These are phyloP conservation scores for Globisporangium alternatum DNA, from an alignment of 352 stramenopile genomes.

Conservation along the genomic window DNA sequence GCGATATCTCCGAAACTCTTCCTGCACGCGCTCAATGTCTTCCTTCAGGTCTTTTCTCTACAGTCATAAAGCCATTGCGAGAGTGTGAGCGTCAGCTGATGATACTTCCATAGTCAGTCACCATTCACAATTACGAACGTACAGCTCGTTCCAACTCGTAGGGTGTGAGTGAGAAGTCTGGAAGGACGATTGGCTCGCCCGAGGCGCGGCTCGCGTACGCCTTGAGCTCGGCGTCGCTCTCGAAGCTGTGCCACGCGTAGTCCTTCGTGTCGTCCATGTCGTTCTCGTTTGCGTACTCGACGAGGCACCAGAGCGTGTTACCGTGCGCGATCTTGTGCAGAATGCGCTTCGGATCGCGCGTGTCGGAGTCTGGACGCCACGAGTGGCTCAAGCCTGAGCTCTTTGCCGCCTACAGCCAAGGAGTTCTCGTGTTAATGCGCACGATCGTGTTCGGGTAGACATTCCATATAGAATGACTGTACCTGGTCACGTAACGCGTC, in stretches of 20 bases:
- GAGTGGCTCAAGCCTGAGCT: constrained; percentile 36
- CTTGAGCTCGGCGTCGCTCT: constrained; percentile 54
- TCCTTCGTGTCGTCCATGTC: constrained; percentile 66
- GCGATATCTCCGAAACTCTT: constrained; percentile 86
- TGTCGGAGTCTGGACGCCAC: constrained; percentile 46
- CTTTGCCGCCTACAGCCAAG: constrained; percentile 23
- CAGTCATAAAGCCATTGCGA: not conserved
- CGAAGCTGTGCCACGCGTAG: constrained; percentile 73
- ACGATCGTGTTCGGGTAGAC: not conserved
- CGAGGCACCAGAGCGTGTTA: constrained; percentile 66
- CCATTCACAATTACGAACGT: constrained; percentile 7
- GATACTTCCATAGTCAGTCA: not conserved
- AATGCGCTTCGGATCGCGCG: constrained; percentile 59
- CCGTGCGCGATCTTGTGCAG: constrained; percentile 66
- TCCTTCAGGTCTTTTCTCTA: constrained; percentile 82
- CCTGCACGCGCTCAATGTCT: constrained; percentile 80
- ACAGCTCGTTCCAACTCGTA: constrained; percentile 76
- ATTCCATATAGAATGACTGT: constrained; percentile 15
- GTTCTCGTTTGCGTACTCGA: constrained; percentile 76
- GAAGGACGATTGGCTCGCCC: constrained; percentile 61
- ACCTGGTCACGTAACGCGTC: constrained; percentile 42
- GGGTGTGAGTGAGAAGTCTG: constrained; percentile 66
- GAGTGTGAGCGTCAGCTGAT: not conserved
- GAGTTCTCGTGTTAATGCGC: not conserved
- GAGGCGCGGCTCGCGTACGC: constrained; percentile 50